Percentiles rank a stretch among this genome's conserved stretches.
Conservation (phyloP, 768 basidiomycete genomes). For the Megacollybia marginata region DNA sequence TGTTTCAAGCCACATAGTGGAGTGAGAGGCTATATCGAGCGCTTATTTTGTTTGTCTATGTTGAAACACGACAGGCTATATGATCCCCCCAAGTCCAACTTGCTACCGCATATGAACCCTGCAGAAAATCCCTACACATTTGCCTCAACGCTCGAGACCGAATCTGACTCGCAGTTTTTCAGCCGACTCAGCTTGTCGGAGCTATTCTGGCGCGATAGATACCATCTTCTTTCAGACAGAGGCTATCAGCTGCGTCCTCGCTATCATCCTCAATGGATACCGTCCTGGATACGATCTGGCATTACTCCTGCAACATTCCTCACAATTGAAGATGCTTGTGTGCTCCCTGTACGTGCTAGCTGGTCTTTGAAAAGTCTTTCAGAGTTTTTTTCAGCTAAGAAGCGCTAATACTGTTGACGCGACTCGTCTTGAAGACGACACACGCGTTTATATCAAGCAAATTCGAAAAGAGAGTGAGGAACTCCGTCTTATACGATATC, state of each 20-base stretch:
- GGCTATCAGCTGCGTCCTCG: slow-evolving; percentile 19
- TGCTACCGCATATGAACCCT: too few relatives aligned
- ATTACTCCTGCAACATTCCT: slow-evolving; percentile 4
- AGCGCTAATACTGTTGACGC: slow-evolving; percentile 19
- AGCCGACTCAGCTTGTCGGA: too few relatives aligned
- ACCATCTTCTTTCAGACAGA: too few relatives aligned
- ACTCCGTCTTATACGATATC: neutral
- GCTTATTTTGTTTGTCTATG: too few relatives aligned
- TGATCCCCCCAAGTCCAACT: too few relatives aligned
- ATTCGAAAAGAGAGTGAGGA: slow-evolving; percentile 1
- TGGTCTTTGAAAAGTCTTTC: neutral
- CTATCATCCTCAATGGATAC: slow-evolving; percentile 17
- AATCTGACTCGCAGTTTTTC: too few relatives aligned
- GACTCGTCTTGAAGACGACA: slow-evolving; percentile 17
- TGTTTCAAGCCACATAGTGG: too few relatives aligned
- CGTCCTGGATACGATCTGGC: slow-evolving; percentile 17
- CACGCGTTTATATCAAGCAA: slow-evolving; percentile 21
- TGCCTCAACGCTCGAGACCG: too few relatives aligned
- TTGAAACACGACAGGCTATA: too few relatives aligned
- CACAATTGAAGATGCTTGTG: neutral
- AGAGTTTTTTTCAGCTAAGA: neutral
- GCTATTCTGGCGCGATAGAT: too few relatives aligned
- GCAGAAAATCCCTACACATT: too few relatives aligned
- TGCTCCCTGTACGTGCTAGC: neutral
- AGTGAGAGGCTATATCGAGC: too few relatives aligned